Evolutionary conservation across 176 grass and related monocot genomes (phyloP).

Genomic region (Ananas comosus): DNA sequence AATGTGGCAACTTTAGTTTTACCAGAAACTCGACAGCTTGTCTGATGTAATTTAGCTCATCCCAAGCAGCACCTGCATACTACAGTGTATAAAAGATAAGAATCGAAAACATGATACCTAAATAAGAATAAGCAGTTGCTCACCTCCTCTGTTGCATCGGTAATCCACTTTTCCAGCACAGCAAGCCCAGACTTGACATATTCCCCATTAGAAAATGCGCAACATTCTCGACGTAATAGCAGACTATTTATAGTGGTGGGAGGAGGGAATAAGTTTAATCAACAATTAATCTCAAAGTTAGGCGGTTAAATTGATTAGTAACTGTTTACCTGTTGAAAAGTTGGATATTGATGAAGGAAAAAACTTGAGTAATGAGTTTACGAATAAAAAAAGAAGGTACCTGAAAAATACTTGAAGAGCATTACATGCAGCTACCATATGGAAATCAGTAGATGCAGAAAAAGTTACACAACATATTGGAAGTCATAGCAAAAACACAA

Average conservation of each 20-base stretch:
- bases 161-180: constrained; percentile 83
- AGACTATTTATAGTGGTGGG: constrained; percentile 31
- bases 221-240: constrained; percentile 78
- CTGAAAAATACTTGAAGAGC: constrained; percentile 30
- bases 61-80: constrained; percentile 72
- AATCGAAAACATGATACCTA: constrained; percentile 10
- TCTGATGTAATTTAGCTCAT: constrained; percentile 84
- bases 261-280: neutral
- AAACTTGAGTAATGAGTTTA: constrained; percentile 90
- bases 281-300: neutral
- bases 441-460: neutral
- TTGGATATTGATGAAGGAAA: constrained; percentile 89
- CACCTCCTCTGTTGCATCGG: constrained; percentile 66
- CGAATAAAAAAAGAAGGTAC: constrained; percentile 84
- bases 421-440: neutral
- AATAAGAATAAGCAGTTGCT: constrained; percentile 6
- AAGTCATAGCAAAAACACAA: neutral
- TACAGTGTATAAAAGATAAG: constrained; percentile 36
- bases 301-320: neutral
- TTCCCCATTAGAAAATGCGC: constrained; percentile 92
- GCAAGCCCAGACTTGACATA: constrained; percentile 86
- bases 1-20: constrained; percentile 19
- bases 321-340: constrained; percentile 66
- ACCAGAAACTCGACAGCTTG: constrained; percentile 88
- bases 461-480: neutral